Conservation (phyloP, 345 rosid genomes). For the Eucalyptus brandiana region DNA sequence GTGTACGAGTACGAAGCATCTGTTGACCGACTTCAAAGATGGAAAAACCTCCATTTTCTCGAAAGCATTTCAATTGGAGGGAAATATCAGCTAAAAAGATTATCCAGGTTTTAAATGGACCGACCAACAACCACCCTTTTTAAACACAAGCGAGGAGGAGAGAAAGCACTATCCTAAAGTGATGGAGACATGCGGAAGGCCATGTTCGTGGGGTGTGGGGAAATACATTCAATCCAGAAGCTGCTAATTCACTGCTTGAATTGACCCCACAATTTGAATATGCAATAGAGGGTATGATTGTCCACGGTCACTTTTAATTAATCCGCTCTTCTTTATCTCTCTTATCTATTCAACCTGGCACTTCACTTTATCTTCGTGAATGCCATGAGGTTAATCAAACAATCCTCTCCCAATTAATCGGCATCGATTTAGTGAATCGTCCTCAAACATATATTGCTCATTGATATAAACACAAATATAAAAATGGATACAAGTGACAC, state of each 20-base stretch:
- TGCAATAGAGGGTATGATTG: background rate
- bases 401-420: background rate
- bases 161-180: background rate
- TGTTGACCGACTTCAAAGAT: background rate
- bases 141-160: background rate
- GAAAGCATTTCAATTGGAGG: background rate
- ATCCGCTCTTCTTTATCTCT: background rate
- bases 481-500: fast-evolving
- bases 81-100: background rate
- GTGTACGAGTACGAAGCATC: background rate
- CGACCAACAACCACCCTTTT: background rate
- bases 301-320: background rate
- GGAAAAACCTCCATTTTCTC: background rate
- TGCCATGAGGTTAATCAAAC: background rate
- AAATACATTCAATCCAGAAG: background rate
- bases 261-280: background rate
- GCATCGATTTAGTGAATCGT: fast-evolving
- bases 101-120: background rate
- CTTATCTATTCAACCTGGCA: background rate
- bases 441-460: background rate
- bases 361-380: background rate
- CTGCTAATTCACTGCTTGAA: background rate
- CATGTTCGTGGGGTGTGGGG: background rate
- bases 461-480: no score
- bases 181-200: background rate